phyloP scores from a whole-genome alignment of 495 filamentous ascomycete genomes.

The Schizothecium vesticola region DNA sequence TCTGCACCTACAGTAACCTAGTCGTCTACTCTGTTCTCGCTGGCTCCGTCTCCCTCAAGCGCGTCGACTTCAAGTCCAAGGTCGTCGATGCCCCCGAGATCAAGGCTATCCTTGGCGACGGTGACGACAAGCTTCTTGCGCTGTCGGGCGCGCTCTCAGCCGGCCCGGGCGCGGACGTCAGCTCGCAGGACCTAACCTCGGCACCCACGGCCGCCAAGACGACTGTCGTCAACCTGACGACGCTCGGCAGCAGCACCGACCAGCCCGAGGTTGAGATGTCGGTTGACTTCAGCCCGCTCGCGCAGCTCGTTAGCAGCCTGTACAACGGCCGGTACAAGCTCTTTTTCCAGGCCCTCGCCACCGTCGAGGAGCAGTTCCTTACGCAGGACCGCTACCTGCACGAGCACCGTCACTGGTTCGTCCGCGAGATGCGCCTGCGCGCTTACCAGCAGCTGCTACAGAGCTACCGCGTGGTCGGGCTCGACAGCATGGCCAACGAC shows the following conservation, averaged over 20 bases:
- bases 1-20: slow-evolving; percentile 89
- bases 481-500: slow-evolving; percentile 91
- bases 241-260: slow-evolving; percentile 61
- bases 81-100: slow-evolving; percentile 98
- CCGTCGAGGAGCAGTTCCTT: slow-evolving; percentile 89
- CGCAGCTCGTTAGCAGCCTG: slow-evolving; percentile 80
- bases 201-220: slow-evolving; percentile 54
- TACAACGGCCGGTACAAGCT: slow-evolving; percentile 89
- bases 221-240: slow-evolving; percentile 76
- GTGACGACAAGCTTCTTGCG: slow-evolving; percentile 78
- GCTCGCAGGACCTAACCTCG: slow-evolving; percentile 63
- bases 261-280: slow-evolving; percentile 71
- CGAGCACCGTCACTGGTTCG: slow-evolving; percentile 93
- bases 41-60: slow-evolving; percentile 87
- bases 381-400: slow-evolving; percentile 88
- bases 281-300: slow-evolving; percentile 74
- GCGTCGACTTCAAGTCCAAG: slow-evolving; percentile 97
- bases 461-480: slow-evolving; percentile 91
- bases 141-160: slow-evolving; percentile 70
- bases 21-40: slow-evolving; percentile 95
- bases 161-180: slow-evolving; percentile 73
- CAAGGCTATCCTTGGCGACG: slow-evolving; percentile 86
- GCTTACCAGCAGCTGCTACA: slow-evolving; percentile 97
- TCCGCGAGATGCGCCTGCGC: slow-evolving; percentile 93
- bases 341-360: slow-evolving; percentile 87